These are phyloP conservation scores for Pyricularia sp. DNA, from an alignment of 2,329 filamentous ascomycete species.

Conservation along the genomic window DNA sequence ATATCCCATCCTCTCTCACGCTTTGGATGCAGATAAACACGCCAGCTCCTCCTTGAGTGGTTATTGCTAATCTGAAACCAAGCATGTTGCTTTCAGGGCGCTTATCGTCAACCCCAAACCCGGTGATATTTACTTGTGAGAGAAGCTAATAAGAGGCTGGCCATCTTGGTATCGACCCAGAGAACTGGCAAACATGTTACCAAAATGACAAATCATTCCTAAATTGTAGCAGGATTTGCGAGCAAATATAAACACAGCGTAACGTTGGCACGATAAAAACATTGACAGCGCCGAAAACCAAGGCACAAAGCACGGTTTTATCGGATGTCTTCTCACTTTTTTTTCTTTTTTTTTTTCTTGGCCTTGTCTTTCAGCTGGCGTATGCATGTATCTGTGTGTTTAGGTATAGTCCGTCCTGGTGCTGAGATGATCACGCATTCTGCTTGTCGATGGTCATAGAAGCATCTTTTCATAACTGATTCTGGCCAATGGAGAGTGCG, in stretches of 20 bases:
- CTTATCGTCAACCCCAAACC: neutral
- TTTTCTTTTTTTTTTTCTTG: neutral
- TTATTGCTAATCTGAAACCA: neutral
- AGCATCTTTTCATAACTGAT: neutral
- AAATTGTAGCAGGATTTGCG: neutral
- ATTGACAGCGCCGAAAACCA: neutral
- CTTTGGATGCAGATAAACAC: neutral
- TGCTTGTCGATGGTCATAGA: neutral
- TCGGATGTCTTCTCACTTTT: neutral
- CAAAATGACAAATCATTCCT: neutral
- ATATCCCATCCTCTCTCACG: neutral
- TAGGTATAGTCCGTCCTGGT: neutral
- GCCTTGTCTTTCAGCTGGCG: neutral
- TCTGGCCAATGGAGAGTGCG: neutral
- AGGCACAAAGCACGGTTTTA: too few species aligned
- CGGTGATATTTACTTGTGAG: neutral
- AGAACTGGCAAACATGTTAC: neutral
- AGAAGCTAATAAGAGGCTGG: neutral
- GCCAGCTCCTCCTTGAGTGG: neutral
- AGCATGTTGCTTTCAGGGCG: neutral
- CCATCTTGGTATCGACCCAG: neutral
- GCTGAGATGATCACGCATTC: neutral
- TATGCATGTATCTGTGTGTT: neutral
- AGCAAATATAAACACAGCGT: neutral
- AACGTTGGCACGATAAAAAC: neutral